phyloP scores from a whole-genome alignment of 352 stramenopile genomes.

The Pythium myriotylum region DNA sequence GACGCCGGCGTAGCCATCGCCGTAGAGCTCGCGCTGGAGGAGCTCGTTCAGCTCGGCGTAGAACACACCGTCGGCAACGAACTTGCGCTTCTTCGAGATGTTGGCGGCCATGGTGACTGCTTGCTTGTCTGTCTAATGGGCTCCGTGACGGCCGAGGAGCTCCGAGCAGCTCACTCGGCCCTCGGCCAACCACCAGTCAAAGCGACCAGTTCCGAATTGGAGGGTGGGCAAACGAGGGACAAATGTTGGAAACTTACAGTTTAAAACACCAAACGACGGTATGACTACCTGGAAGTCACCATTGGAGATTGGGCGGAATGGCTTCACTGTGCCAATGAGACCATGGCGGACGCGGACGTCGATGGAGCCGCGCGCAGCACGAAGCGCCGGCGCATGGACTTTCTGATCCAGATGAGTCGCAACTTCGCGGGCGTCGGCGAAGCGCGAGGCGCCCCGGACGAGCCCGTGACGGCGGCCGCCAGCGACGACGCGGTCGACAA shows the following conservation, averaged over 20 bases:
- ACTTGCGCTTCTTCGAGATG: constrained; percentile 99
- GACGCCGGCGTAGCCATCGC: constrained; percentile 98
- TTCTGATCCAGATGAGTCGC: constrained; percentile 52
- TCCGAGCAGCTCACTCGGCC: constrained; percentile 4
- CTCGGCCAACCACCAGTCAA: constrained; percentile 6
- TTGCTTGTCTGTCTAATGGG: constrained; percentile 30
- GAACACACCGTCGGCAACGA: constrained; percentile 99
- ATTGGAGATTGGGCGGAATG: constrained; percentile 1
- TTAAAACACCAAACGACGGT: constrained; percentile 1
- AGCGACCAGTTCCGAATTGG: constrained; percentile 13
- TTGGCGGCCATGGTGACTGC: constrained; percentile 80
- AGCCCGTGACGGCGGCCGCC: not conserved
- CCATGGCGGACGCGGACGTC: not conserved
- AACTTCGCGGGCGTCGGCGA: constrained; percentile 32
- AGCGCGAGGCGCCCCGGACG: not conserved
- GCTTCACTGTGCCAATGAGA: constrained; percentile 1
- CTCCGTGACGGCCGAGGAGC: not conserved
- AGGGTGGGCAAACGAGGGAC: not conserved
- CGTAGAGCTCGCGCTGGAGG: constrained; percentile 96
- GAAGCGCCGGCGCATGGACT: constrained; percentile 60
- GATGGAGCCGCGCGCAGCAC: constrained; percentile 13
- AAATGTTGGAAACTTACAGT: constrained; percentile 16
- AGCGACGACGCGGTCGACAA: too few relatives aligned
- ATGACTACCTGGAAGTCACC: constrained; percentile 20
- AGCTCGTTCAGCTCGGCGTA: constrained; percentile 99